Conservation (phyloP, 768 basidiomycete genomes). For the Tephrocybe sp. region DNA sequence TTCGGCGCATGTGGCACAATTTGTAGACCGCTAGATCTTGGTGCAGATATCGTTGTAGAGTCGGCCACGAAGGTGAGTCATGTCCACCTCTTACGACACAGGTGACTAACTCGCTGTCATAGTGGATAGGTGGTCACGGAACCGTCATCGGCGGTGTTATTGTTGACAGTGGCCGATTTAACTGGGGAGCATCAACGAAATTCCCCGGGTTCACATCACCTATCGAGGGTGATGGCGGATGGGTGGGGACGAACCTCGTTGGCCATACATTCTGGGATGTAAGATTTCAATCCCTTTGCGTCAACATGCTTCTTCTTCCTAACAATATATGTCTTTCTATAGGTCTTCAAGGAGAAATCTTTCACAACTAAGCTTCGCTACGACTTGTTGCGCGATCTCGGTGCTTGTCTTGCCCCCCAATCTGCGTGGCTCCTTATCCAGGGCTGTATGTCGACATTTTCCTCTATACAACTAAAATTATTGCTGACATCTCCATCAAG, state of each 20-base stretch:
- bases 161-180: constrained; percentile 58
- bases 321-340: not conserved
- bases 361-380: constrained; percentile 30
- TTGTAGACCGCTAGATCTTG: constrained; percentile 22
- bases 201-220: constrained; percentile 30
- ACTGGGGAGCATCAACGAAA: constrained; percentile 48
- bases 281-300: not conserved
- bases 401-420: constrained; percentile 52
- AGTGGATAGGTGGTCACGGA: constrained; percentile 71
- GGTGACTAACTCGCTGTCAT: constrained; percentile 39
- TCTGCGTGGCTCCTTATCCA: constrained; percentile 56
- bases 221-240: constrained; percentile 7
- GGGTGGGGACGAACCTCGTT: constrained; percentile 10
- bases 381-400: constrained; percentile 56
- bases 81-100: not conserved
- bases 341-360: constrained; percentile 16
- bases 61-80: constrained; percentile 6
- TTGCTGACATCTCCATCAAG: not conserved
- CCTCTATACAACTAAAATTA: not conserved
- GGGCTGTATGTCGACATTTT: constrained; percentile 26
- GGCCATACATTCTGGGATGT: constrained; percentile 16
- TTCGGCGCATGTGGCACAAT: constrained; percentile 57
- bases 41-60: constrained; percentile 33
- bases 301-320: not conserved
- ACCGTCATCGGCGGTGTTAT: constrained; percentile 65